Evolutionary conservation across 2,329 filamentous ascomycete species (phyloP).

Genomic region (Thielaviopsis punctulata): DNA sequence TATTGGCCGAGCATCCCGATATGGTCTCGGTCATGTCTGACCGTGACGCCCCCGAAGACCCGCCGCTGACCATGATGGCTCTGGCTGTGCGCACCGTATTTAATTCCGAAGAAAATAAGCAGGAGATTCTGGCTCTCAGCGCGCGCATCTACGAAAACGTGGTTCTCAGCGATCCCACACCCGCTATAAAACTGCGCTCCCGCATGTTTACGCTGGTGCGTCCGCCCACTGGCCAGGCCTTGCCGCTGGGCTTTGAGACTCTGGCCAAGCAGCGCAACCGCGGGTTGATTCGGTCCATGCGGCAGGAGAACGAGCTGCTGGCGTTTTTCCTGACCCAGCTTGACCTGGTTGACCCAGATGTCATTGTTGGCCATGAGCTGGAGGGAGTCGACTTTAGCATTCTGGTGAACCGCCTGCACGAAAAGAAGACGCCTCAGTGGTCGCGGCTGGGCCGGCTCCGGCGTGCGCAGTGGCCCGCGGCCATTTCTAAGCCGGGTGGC

Average conservation of each 20-base stretch:
- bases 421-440: conserved; percentile 88
- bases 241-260: conserved; percentile 74
- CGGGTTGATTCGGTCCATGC: conserved; percentile 64
- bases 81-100: conserved; percentile 73
- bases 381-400: conserved; percentile 95
- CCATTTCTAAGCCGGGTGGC: conserved; percentile 68
- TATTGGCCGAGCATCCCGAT: conserved; percentile 62
- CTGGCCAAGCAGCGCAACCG: conserved; percentile 54
- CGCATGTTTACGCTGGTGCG: conserved; percentile 85
- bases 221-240: conserved; percentile 49
- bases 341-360: conserved; percentile 78
- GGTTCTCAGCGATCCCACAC: conserved; percentile 69
- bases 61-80: conserved; percentile 91
- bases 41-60: conserved; percentile 63
- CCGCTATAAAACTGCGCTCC: conserved; percentile 74
- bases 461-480: conserved; percentile 70
- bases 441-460: conserved; percentile 79
- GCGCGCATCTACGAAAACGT: conserved; percentile 87
- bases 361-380: conserved; percentile 84
- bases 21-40: conserved; percentile 57
- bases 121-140: conserved; percentile 84
- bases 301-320: conserved; percentile 68
- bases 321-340: conserved; percentile 81
- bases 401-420: conserved; percentile 67
- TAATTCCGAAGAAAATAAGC: conserved; percentile 86